phyloP scores from a whole-genome alignment of 2,329 filamentous ascomycete species.

The Pseudopithomyces chartarum region DNA sequence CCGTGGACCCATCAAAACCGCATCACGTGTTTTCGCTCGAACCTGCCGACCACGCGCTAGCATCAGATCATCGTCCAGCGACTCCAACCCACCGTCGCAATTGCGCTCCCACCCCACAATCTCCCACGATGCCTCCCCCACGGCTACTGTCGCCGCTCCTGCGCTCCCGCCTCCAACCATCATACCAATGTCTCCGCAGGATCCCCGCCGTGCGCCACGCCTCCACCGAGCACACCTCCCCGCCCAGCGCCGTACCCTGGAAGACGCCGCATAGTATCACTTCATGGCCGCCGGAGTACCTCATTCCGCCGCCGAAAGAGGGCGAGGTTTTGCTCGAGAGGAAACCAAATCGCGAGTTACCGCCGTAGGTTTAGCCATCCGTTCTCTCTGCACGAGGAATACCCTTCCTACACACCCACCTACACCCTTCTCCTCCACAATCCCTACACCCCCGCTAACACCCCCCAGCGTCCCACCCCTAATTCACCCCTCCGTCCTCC shows the following conservation, averaged over 20 bases:
- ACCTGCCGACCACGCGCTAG: conserved; percentile 8
- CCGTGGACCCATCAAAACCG: too few relatives aligned
- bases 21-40: conserved; percentile 2
- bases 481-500: conserved; percentile 43
- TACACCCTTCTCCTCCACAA: not conserved
- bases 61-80: conserved; percentile 24
- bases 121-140: conserved; percentile 23
- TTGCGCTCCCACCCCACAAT: conserved; percentile 8
- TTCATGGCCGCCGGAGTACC: conserved; percentile 41
- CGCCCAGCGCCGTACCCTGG: conserved; percentile 39
- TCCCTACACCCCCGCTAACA: conserved; percentile 1
- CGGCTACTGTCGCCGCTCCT: conserved; percentile 27
- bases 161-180: conserved; percentile 26
- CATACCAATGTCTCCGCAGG: conserved; percentile 29
- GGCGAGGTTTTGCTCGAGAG: conserved; percentile 41
- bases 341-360: conserved; percentile 39
- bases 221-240: conserved; percentile 27
- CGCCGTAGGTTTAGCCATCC: conserved; percentile 44
- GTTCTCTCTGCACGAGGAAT: too few relatives aligned
- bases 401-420: not conserved
- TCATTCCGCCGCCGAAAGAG: conserved; percentile 43
- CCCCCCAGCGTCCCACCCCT: conserved; percentile 37
- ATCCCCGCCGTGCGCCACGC: conserved; percentile 25
- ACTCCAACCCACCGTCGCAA: conserved; percentile 10
- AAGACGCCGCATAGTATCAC: conserved; percentile 44